Base-by-base conservation (phyloP, 1,284 basidiomycete genomes). In the Papiliotrema laurentii region DNA sequence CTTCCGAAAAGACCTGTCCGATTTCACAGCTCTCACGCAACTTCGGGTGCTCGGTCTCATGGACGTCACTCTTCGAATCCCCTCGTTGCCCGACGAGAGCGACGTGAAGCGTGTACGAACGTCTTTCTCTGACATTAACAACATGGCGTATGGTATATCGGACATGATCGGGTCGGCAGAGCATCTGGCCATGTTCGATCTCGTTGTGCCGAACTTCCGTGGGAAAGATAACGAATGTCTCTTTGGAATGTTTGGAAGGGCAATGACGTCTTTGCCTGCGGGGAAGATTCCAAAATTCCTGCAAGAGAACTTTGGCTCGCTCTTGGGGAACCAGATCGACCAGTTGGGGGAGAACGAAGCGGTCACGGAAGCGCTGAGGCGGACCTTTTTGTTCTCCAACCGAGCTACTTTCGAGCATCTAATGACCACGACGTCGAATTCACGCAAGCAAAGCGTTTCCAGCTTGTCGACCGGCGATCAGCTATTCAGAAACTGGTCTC, bases 131-230 rank as follows among this genome's bases (percentile, higher is more conserved):
- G 87, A 89, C 46, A 85, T 97, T 55, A 89, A 89, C 74, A 83
- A 83, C 51, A 91, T 98, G 89, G 85, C 86, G 16, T 98, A 98
- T 64, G 96, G 94, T 10, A 96, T 99, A 51, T 89, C 94, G 0
- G 94, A 98, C 68, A 89, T 88, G n/a, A 77, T 98, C 31, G 91
- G 92, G 28, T 78, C 78, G 51, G 61, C 69, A 45, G 86, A 89
- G 44, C 80, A 83, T 45, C 79, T 97, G 35, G 87, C 83, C 46
- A 91, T 96, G 83, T 83, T 96, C 58, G 94, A 98, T 71, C 79
- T 97, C 21, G 93, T 94, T 5, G 83, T 91, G n/a, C 86, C 87
- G 19, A 81, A 87, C 56, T 97, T 94, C 75, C 83, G 87, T 9
- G 84, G 82, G 30, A 76, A 78, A 49, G 79, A 82, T 39, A 81